phyloP scores from a whole-genome alignment of 2,329 filamentous ascomycete genomes.

The Sarocladiaceae sp. region DNA sequence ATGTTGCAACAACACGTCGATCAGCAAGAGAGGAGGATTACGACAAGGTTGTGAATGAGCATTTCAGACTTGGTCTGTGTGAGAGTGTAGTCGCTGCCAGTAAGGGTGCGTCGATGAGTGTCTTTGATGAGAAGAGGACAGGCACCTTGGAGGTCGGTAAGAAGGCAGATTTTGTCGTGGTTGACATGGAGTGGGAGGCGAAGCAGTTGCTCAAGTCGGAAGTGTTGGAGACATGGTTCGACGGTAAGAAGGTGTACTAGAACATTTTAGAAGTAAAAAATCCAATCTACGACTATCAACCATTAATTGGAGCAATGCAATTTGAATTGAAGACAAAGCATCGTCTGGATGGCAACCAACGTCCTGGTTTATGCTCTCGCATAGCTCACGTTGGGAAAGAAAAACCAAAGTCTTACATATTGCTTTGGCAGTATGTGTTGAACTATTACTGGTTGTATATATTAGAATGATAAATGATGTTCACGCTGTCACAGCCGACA shows the following conservation, averaged over 20 bases:
- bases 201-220: not conserved
- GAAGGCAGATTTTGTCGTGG: not conserved
- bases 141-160: not conserved
- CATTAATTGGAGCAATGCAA: too few species aligned
- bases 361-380: too few species aligned
- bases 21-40: constrained; percentile 43
- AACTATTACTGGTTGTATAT: too few species aligned
- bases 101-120: constrained; percentile 47
- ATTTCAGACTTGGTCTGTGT: constrained; percentile 46
- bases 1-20: constrained; percentile 50
- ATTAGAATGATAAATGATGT: too few species aligned
- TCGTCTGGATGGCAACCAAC: too few species aligned
- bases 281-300: too few species aligned
- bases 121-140: constrained; percentile 27
- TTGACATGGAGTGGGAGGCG: not conserved
- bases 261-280: too few species aligned
- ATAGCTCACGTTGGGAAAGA: too few species aligned
- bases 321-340: too few species aligned
- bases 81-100: constrained; percentile 49
- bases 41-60: constrained; percentile 40
- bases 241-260: not conserved
- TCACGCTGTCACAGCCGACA: too few species aligned
- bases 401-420: too few species aligned
- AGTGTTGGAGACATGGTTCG: not conserved
- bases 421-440: too few species aligned